Evolutionary conservation across 2,329 filamentous ascomycete genomes (phyloP).

Genomic region (Hymenoscyphus repandus): DNA sequence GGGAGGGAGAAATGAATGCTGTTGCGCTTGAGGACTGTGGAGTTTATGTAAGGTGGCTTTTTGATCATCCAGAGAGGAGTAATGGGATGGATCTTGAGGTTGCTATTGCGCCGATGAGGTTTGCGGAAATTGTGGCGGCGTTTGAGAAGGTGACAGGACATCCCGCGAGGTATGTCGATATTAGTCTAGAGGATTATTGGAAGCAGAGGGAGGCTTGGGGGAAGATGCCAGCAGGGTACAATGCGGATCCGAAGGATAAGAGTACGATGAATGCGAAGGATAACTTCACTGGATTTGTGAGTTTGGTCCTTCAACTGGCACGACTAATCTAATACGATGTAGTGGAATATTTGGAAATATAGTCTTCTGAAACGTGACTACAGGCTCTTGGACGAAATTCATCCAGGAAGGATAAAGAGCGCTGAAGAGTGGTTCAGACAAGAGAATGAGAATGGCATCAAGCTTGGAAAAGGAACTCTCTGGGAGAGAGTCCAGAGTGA

Average conservation of each 20-base stretch:
- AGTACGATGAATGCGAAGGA: slow-evolving; percentile 36
- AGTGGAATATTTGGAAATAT: slow-evolving; percentile 41
- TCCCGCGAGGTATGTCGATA: slow-evolving; percentile 37
- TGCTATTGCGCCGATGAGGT: slow-evolving; percentile 38
- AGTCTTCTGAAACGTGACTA: slow-evolving; percentile 43
- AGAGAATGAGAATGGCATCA: slow-evolving; percentile 34
- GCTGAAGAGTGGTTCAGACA: slow-evolving; percentile 44
- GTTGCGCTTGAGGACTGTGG: slow-evolving; percentile 43
- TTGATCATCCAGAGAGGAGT: slow-evolving; percentile 39
- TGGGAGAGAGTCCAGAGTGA: slow-evolving; percentile 32
- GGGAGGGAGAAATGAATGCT: slow-evolving; percentile 36
- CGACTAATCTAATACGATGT: not conserved
- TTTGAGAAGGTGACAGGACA: slow-evolving; percentile 40
- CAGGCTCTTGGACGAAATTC: slow-evolving; percentile 45
- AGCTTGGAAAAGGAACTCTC: slow-evolving; percentile 27
- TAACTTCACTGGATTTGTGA: slow-evolving; percentile 44
- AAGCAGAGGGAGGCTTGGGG: slow-evolving; percentile 8
- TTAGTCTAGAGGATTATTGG: slow-evolving; percentile 33
- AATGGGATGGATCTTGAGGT: slow-evolving; percentile 43
- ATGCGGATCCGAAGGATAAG: slow-evolving; percentile 32
- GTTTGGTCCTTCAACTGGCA: not conserved
- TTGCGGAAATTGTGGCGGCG: slow-evolving; percentile 36
- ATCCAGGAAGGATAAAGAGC: slow-evolving; percentile 42
- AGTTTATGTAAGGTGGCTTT: slow-evolving; percentile 43
- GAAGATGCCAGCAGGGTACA: slow-evolving; percentile 32